Evolutionary conservation across 768 basidiomycete species (phyloP), one percentile per base, ranked within the genome.

Genomic region (Suillus americanus): DNA sequence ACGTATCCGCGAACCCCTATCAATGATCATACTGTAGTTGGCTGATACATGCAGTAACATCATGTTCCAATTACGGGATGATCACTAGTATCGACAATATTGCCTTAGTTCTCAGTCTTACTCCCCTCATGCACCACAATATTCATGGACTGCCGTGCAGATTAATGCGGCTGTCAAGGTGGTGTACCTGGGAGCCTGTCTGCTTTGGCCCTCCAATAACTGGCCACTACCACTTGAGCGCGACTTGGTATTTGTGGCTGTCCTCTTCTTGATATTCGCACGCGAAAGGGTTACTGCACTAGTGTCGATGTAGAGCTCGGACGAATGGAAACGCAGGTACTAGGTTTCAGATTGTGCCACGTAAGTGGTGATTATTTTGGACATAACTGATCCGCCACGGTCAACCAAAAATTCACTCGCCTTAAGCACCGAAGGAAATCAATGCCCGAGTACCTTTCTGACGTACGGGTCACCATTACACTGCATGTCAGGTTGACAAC

Each of bases 111-210:
- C 64, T 66, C 38, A 46, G 14, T 56, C 61, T 68, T 67, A 48
- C 69, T 60, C 54, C 82, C 83, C 66, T 71, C 77, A 46, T 85
- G 76, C 40, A 78, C 94, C 0, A 95, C 87, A 8, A 70, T 72
- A 67, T 84, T 87, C 93, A 95, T 93, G 71, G 94, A 88, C 73
- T 94, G 91, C 46, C 83, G 80, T 41, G 80, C 78, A 13, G 85
- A 81, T 83, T 82, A 67, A 93, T 78, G 59, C n/a, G n/a, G n/a
- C 87, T 80, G 61, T 86, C 80, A 67, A 77, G 79, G 72, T 89
- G 88, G 70, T 89, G 87, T 30, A 74, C 73, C 50, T 77, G 77
- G 45, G 84, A 85, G 75, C 79, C 81, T 63, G 79, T 78, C 73
- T 75, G 83, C 30, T 78, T 79, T 51, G 84, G 70, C 23, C 78